These are phyloP conservation scores for Chaetomium cochliodes DNA, from an alignment of 495 filamentous ascomycete species.

Conservation along the genomic window DNA sequence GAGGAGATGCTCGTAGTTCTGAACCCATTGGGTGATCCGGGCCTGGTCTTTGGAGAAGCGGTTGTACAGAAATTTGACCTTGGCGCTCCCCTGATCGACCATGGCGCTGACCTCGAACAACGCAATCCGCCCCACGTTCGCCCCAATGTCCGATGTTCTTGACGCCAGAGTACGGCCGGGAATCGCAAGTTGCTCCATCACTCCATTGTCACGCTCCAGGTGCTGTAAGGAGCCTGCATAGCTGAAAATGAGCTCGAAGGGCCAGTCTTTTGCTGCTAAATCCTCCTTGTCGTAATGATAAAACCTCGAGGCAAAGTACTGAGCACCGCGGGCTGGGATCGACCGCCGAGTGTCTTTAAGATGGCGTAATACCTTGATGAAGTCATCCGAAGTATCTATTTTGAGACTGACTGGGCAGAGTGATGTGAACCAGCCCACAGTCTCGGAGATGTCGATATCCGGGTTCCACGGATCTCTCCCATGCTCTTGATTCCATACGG, in stretches of 20 bases:
- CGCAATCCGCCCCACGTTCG: conserved; percentile 57
- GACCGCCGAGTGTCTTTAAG: conserved; percentile 44
- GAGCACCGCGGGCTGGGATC: conserved; percentile 30
- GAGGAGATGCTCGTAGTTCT: conserved; percentile 56
- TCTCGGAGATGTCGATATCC: conserved; percentile 46
- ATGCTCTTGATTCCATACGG: conserved; percentile 54
- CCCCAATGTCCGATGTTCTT: conserved; percentile 56
- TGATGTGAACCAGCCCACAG: conserved; percentile 53
- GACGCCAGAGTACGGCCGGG: conserved; percentile 41
- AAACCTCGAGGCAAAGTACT: conserved; percentile 45
- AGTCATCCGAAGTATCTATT: conserved; percentile 40
- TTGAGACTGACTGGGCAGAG: conserved; percentile 40
- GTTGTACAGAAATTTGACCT: conserved; percentile 65
- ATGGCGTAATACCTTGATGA: conserved; percentile 42
- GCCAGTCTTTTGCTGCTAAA: conserved; percentile 51
- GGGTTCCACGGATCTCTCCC: conserved; percentile 41
- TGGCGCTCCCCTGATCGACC: conserved; percentile 58
- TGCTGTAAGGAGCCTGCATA: conserved; percentile 66
- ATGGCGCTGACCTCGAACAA: conserved; percentile 63
- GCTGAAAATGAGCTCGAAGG: conserved; percentile 70
- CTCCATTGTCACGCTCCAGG: conserved; percentile 58
- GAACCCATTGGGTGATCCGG: conserved; percentile 59
- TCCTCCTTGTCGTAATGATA: conserved; percentile 46
- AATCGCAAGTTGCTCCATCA: conserved; percentile 57
- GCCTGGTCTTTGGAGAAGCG: conserved; percentile 58